Percentiles rank a stretch among this genome's conserved stretches.
Evolutionary conservation across 345 rosid genomes (phyloP).

Genomic region (Populus davidiana): DNA sequence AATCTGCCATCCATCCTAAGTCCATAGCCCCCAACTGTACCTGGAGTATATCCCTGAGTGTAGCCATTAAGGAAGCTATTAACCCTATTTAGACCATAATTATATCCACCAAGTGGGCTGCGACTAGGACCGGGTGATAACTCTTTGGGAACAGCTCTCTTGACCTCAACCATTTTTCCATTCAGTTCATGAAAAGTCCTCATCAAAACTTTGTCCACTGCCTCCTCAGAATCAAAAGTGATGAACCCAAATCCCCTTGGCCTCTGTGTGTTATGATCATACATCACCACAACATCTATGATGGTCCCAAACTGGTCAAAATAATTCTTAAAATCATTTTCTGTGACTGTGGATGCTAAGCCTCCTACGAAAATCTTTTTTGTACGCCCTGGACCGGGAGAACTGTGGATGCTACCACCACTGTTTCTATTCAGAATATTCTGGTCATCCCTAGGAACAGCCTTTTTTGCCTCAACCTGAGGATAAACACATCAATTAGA

Average conservation of each 20-base stretch:
- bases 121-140: constrained; percentile 73
- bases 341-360: constrained; percentile 75
- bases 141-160: constrained; percentile 80
- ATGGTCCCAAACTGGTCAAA: constrained; percentile 77
- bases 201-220: constrained; percentile 60
- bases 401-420: constrained; percentile 52
- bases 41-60: constrained; percentile 59
- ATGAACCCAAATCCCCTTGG: constrained; percentile 80
- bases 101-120: constrained; percentile 65
- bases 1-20: constrained; percentile 65
- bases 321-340: constrained; percentile 65
- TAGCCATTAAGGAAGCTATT: constrained; percentile 60
- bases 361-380: constrained; percentile 82
- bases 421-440: constrained; percentile 49
- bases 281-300: constrained; percentile 79
- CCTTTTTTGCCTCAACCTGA: constrained; percentile 80
- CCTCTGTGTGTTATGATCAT: constrained; percentile 80
- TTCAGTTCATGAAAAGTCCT: constrained; percentile 73
- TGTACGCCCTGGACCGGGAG: constrained; percentile 67
- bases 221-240: constrained; percentile 73
- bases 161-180: constrained; percentile 80
- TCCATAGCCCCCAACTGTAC: constrained; percentile 60
- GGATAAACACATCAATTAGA: constrained; percentile 26
- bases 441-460: constrained; percentile 82
- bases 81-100: constrained; percentile 55